A percentile compares a stretch with the other conserved stretches of the same genome.
These are phyloP conservation scores for Plasmodium fragile DNA, from an alignment of 169 alveolate genomes.

Conservation along the genomic window DNA sequence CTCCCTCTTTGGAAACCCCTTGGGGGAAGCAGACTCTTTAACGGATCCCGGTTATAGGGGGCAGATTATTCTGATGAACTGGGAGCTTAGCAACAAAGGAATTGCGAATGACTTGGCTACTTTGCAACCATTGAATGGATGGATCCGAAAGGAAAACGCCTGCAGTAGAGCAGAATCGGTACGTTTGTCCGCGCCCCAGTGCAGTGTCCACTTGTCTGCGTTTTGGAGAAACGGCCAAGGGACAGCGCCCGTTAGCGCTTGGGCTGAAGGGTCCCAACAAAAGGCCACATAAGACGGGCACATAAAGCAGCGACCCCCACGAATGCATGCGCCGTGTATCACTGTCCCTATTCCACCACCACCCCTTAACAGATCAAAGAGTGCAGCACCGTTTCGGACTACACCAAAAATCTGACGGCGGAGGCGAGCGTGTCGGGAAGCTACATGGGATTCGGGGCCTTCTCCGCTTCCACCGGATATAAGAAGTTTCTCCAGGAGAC, in stretches of 20 bases:
- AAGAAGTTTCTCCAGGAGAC: slow-evolving; percentile 80
- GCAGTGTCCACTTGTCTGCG: not conserved
- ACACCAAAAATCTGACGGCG: slow-evolving; percentile 81
- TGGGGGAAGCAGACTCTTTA: slow-evolving; percentile 79
- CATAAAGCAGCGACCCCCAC: not conserved
- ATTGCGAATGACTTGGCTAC: slow-evolving; percentile 78
- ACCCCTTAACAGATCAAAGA: slow-evolving; percentile 36
- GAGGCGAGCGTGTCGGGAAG: slow-evolving; percentile 86
- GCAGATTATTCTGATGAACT: slow-evolving; percentile 65
- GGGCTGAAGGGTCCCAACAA: not conserved
- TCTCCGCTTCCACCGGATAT: slow-evolving; percentile 88
- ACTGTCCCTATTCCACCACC: not conserved
- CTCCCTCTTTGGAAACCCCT: slow-evolving; percentile 78
- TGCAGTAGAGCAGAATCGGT: slow-evolving; percentile 88
- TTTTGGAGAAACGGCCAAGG: not conserved
- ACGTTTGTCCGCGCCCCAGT: not conserved
- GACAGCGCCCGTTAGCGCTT: not conserved
- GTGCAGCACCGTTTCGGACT: slow-evolving; percentile 78
- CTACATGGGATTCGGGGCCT: slow-evolving; percentile 79
- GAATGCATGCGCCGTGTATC: not conserved
- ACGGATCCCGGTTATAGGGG: slow-evolving; percentile 83
- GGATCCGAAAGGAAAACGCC: slow-evolving; percentile 87
- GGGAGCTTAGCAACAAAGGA: slow-evolving; percentile 79
- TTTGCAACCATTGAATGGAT: slow-evolving; percentile 87
- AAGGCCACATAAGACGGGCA: not conserved